Evolutionary conservation across 2,329 filamentous ascomycete genomes (phyloP).

Genomic region (Magnaporthales sp.): DNA sequence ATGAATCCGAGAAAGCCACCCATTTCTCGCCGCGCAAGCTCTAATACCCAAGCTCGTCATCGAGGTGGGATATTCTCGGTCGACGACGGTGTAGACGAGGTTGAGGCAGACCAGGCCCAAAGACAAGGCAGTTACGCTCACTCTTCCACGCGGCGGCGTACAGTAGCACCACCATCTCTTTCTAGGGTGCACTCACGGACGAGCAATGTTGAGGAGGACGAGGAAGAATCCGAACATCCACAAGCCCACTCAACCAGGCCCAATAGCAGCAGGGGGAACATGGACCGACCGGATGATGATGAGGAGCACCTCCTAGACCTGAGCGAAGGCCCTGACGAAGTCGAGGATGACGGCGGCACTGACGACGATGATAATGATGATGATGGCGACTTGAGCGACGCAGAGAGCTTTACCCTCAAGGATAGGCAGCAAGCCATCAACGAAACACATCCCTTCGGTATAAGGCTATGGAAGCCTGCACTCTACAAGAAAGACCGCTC

Average conservation of each 20-base stretch:
- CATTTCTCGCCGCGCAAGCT: slow-evolving; percentile 65
- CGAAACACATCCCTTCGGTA: slow-evolving; percentile 96
- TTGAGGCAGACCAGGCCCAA: slow-evolving; percentile 52
- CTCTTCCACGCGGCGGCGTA: slow-evolving; percentile 29
- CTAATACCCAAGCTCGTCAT: slow-evolving; percentile 61
- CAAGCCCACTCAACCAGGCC: not conserved
- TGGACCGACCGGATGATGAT: slow-evolving; percentile 24
- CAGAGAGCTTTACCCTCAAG: slow-evolving; percentile 95
- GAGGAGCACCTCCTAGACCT: slow-evolving; percentile 21
- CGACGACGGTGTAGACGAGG: slow-evolving; percentile 77
- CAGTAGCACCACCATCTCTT: slow-evolving; percentile 20
- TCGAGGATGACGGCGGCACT: slow-evolving; percentile 30
- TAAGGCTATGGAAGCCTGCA: slow-evolving; percentile 97
- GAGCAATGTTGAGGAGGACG: slow-evolving; percentile 16
- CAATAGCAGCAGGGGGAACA: slow-evolving; percentile 12
- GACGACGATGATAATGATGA: slow-evolving; percentile 62
- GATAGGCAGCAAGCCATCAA: slow-evolving; percentile 98
- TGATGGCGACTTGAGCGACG: slow-evolving; percentile 71
- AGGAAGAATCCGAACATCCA: slow-evolving; percentile 13
- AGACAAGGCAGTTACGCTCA: slow-evolving; percentile 33
- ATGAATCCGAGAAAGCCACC: slow-evolving; percentile 60
- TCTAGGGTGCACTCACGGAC: slow-evolving; percentile 19
- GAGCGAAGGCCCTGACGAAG: slow-evolving; percentile 28
- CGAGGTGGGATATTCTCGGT: slow-evolving; percentile 83
- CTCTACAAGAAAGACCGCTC: slow-evolving; percentile 96